Percentiles rank a stretch among this genome's conserved stretches.
These are phyloP conservation scores for Powellomyces hirtus DNA, from an alignment of 192 early-diverging fungal genomes.

Conservation along the genomic window DNA sequence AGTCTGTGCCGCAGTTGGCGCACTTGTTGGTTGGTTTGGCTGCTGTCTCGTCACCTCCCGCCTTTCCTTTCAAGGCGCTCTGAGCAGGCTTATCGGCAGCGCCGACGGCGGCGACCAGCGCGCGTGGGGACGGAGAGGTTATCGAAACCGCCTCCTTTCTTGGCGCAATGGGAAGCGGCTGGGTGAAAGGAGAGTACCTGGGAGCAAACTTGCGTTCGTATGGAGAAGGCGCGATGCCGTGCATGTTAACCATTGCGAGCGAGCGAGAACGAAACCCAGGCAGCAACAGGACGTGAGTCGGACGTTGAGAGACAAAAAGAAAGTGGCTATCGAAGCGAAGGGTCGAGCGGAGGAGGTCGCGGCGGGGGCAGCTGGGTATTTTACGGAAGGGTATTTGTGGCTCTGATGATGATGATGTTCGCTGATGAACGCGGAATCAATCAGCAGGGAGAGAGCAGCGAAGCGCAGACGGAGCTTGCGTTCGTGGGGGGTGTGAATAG, in stretches of 20 bases:
- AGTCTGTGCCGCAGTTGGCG: constrained; percentile 81
- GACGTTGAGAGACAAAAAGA: no score
- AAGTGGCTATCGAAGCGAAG: no score
- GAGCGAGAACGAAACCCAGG: no score
- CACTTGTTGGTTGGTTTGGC: constrained; percentile 44
- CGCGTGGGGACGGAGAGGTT: not conserved
- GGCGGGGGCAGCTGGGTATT: no score
- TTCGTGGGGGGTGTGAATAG: no score
- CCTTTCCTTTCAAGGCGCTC: not conserved
- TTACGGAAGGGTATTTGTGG: no score
- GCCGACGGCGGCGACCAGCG: not conserved
- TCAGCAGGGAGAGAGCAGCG: no score
- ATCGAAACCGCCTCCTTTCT: not conserved
- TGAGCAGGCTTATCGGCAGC: not conserved
- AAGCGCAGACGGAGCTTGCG: no score
- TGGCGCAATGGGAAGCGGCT: not conserved
- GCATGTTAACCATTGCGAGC: not conserved
- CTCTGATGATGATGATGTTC: no score
- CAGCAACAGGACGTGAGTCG: no score
- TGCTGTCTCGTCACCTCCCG: not conserved
- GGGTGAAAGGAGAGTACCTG: not conserved
- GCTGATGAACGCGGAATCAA: no score
- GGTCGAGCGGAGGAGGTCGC: no score
- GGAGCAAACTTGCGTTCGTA: not conserved
- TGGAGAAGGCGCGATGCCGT: not conserved